Evolutionary conservation across 1,284 basidiomycete genomes (phyloP), one percentile per base, ranked within the genome.

Genomic region (Anthracocystis panici-leucophaei): DNA sequence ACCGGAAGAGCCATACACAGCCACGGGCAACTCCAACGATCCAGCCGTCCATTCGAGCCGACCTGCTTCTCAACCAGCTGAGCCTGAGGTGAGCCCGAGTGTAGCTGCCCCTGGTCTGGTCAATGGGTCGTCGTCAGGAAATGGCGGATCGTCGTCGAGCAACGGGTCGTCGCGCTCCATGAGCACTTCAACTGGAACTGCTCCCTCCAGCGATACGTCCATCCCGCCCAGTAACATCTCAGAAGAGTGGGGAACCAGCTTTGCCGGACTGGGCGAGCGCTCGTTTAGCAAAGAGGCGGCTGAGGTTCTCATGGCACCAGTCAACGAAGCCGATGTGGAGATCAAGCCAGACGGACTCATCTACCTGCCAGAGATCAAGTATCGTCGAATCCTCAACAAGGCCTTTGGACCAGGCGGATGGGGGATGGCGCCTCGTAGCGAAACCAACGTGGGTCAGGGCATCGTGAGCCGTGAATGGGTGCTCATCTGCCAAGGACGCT

Each of bases 311-410:
- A 88, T 93, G 80, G 89, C 91, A 9, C 92, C 93, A 4, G 81
- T 98, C 23, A 90, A 93, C 54, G 89, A 91, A 10, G 71, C 88
- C 52, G 94, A 97, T 84, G 89, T 98, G 25, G 95, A 98, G 87
- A 91, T 97, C 57, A 98, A 97, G 85, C 95, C 79, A 94, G 96
- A 98, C 79, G 96, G 96, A 3, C 88, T 99, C 35, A 88, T 98
- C 31, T 99, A 97, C 87, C 90, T 99, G 11, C 96, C 96, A 25
- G 96, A 98, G 86, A 99, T 98, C 85, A 97, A 98, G 86, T 99
- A 98, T 84, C 90, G 96, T n/a, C 90, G 96, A 16, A 92, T 95
- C 41, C 87, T 98, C 49, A 98, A 98, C 88, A 90, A 89, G 73
- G 94, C 96, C 0, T 98, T 99, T 81, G 96, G 96, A 10, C 96